Percentiles rank a stretch among this genome's conserved stretches.
phyloP scores from a whole-genome alignment of 345 rosid genomes.

The Cochlearia excelsa region DNA sequence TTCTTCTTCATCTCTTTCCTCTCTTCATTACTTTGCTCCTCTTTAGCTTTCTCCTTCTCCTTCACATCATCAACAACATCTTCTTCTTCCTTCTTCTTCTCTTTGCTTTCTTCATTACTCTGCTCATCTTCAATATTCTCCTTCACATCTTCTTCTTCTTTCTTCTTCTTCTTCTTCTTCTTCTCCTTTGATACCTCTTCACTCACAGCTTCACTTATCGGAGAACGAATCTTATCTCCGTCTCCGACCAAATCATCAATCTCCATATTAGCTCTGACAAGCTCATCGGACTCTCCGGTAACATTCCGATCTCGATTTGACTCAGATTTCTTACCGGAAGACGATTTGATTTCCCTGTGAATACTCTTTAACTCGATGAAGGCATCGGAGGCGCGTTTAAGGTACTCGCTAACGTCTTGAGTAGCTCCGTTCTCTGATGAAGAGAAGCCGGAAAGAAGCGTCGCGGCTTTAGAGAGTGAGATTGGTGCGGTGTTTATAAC shows the following conservation, averaged over 20 bases:
- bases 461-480: conserved; percentile 40
- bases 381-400: conserved; percentile 44
- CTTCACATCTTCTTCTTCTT: conserved; percentile 5
- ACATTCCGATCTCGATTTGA: conserved; percentile 6
- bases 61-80: conserved; percentile 20
- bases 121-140: conserved; percentile 22
- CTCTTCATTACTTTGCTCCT: conserved; percentile 19
- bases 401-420: conserved; percentile 50
- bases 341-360: conserved; percentile 33
- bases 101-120: conserved; percentile 9
- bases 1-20: conserved; percentile 26
- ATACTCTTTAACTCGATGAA: conserved; percentile 40
- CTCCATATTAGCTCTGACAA: conserved; percentile 4
- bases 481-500: conserved; percentile 34
- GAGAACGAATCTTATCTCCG: conserved; percentile 16
- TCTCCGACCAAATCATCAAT: conserved; percentile 17
- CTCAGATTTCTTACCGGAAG: conserved; percentile 22
- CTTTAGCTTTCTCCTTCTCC: conserved; percentile 14
- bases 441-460: conserved; percentile 44
- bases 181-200: conserved; percentile 16
- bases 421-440: conserved; percentile 44
- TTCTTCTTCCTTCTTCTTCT: conserved; percentile 26
- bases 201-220: conserved; percentile 15
- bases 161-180: conserved; percentile 17
- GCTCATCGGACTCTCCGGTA: conserved; percentile 10